Conservation (phyloP, 495 filamentous ascomycete species). For the Mytilinidion resinicola region DNA sequence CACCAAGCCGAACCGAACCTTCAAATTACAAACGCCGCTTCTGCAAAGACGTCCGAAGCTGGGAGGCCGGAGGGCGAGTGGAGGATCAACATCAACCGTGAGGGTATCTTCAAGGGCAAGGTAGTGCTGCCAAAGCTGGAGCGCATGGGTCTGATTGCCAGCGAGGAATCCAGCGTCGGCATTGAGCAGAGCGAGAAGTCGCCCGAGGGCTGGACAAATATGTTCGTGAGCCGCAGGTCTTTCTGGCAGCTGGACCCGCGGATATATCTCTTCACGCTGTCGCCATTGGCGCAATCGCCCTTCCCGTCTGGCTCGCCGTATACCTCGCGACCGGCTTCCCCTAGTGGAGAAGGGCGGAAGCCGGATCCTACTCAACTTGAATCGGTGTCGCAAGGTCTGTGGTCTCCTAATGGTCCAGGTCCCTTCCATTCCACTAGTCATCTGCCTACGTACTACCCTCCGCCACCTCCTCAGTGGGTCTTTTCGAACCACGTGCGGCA, state of each 20-base stretch:
- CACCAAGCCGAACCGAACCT: constrained; percentile 60
- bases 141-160: constrained; percentile 80
- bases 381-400: constrained; percentile 33
- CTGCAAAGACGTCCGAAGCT: constrained; percentile 53
- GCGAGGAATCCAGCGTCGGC: constrained; percentile 69
- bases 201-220: constrained; percentile 63
- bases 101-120: constrained; percentile 76
- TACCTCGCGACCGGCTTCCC: constrained; percentile 54
- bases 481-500: constrained; percentile 75
- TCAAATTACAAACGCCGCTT: constrained; percentile 54
- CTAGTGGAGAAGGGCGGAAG: constrained; percentile 42
- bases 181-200: constrained; percentile 52
- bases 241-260: constrained; percentile 93
- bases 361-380: constrained; percentile 19
- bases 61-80: constrained; percentile 82
- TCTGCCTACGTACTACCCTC: constrained; percentile 85
- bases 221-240: constrained; percentile 71
- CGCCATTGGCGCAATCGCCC: constrained; percentile 52
- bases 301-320: constrained; percentile 53
- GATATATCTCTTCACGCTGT: constrained; percentile 78
- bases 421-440: constrained; percentile 73
- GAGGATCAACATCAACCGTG: constrained; percentile 74
- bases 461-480: constrained; percentile 71
- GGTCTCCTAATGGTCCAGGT: constrained; percentile 43
- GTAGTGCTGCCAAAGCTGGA: constrained; percentile 85